Evolutionary conservation across 1,139 yeast genomes (phyloP).

Genomic region (Diutina catenulata): DNA sequence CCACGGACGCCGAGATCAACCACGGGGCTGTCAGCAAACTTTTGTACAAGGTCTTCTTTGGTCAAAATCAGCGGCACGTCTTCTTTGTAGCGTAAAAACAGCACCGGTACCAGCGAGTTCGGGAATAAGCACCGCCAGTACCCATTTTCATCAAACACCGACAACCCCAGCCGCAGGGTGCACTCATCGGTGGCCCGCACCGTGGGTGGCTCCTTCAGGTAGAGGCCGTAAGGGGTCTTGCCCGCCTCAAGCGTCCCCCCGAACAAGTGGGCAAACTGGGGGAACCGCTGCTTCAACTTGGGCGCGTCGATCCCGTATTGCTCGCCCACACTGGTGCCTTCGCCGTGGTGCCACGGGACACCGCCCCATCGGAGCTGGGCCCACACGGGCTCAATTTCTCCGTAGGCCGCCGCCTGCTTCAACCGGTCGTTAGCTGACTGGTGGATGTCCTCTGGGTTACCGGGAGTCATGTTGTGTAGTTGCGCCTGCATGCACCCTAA

Average conservation of each 20-base stretch:
- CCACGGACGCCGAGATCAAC: constrained; percentile 31
- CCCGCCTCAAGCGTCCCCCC: constrained; percentile 7
- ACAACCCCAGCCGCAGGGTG: constrained; percentile 46
- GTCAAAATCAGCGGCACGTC: constrained; percentile 23
- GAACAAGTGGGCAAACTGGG: not conserved
- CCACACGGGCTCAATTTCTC: no score
- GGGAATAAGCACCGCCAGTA: constrained; percentile 87
- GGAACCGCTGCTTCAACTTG: not conserved
- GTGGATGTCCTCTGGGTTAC: no score
- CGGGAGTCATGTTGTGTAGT: no score
- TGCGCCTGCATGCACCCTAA: no score
- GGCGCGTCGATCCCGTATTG: not conserved
- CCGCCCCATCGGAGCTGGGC: no score
- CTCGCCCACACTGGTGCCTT: not conserved
- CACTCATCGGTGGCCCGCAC: constrained; percentile 52
- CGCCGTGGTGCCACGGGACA: no score
- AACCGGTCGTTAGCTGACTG: no score
- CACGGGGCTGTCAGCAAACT: constrained; percentile 11
- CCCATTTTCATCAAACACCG: constrained; percentile 73
- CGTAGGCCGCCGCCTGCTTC: no score
- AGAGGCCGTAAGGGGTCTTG: constrained; percentile 33
- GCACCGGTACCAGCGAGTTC: constrained; percentile 28
- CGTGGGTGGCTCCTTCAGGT: constrained; percentile 54
- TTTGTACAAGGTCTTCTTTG: constrained; percentile 33
- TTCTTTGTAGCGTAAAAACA: constrained; percentile 16